phyloP scores from a whole-genome alignment of 202 grass and related monocot species.

The Panicum hallii region DNA sequence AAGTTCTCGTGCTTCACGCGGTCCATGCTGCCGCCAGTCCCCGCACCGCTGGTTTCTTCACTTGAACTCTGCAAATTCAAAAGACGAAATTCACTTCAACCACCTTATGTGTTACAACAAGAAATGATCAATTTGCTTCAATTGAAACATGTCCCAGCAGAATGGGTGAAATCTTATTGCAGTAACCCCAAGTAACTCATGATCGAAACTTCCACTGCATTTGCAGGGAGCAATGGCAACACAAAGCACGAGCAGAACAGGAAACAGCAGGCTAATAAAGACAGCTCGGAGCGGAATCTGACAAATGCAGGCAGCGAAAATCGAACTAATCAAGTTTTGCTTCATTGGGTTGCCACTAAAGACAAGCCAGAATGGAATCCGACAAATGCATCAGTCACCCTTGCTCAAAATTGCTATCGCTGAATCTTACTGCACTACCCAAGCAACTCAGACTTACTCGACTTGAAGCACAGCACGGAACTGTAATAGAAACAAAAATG shows the following conservation, averaged over 20 bases:
- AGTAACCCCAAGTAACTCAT: not conserved
- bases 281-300: not conserved
- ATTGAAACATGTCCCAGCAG: not conserved
- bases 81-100: not conserved
- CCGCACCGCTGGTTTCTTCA: constrained; percentile 20
- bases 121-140: not conserved
- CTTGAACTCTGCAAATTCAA: constrained; percentile 41
- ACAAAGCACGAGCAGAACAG: not conserved
- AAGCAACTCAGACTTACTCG: not conserved
- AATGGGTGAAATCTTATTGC: not conserved
- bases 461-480: not conserved
- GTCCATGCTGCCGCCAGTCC: constrained; percentile 17
- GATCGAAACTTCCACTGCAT: not conserved
- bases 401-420: not conserved
- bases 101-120: not conserved
- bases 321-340: not conserved
- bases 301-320: not conserved
- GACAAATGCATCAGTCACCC: not conserved
- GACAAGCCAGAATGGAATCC: not conserved
- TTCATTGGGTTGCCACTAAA: not conserved
- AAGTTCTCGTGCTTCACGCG: constrained; percentile 40
- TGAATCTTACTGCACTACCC: not conserved
- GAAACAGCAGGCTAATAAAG: not conserved
- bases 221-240: not conserved
- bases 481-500: not conserved